Evolutionary conservation across 2,329 filamentous ascomycete genomes (phyloP).

Genomic region (Colletotrichum spaethianum): DNA sequence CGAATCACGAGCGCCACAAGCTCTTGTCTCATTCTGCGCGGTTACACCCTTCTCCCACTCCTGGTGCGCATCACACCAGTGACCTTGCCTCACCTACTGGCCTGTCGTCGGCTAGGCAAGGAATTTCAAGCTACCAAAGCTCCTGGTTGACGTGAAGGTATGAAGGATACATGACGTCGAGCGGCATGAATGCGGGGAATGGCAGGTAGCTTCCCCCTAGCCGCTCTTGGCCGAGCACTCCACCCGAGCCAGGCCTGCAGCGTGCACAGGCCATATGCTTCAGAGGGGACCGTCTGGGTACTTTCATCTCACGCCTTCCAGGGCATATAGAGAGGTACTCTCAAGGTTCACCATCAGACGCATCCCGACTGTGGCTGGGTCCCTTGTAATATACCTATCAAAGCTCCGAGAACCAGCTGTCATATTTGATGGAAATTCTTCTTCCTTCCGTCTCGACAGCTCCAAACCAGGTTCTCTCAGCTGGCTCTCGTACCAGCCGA

Average conservation of each 20-base stretch:
- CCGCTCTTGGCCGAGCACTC: slow-evolving; percentile 26
- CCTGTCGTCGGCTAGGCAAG: slow-evolving; percentile 16
- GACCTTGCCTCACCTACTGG: slow-evolving; percentile 2
- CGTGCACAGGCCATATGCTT: slow-evolving; percentile 24
- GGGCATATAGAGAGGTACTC: neutral
- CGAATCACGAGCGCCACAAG: slow-evolving; percentile 26
- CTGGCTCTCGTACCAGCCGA: neutral
- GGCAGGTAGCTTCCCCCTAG: slow-evolving; percentile 36
- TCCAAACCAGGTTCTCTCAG: neutral
- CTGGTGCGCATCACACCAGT: slow-evolving; percentile 28
- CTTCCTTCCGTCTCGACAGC: neutral
- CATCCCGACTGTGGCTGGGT: slow-evolving; percentile 4
- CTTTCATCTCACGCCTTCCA: neutral
- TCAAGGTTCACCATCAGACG: neutral
- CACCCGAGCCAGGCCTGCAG: slow-evolving; percentile 8
- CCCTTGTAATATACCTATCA: slow-evolving; percentile 12
- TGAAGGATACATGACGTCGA: slow-evolving; percentile 49
- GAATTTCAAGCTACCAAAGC: slow-evolving; percentile 25
- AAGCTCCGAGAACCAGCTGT: slow-evolving; percentile 31
- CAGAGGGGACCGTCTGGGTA: slow-evolving; percentile 1
- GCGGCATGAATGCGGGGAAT: slow-evolving; percentile 44
- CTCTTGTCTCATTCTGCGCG: slow-evolving; percentile 32
- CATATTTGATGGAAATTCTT: neutral
- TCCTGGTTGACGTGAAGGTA: slow-evolving; percentile 21
- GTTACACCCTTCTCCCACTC: slow-evolving; percentile 30